Base-by-base conservation (phyloP, 441 rosid genomes). In the Eruca vesicaria region DNA sequence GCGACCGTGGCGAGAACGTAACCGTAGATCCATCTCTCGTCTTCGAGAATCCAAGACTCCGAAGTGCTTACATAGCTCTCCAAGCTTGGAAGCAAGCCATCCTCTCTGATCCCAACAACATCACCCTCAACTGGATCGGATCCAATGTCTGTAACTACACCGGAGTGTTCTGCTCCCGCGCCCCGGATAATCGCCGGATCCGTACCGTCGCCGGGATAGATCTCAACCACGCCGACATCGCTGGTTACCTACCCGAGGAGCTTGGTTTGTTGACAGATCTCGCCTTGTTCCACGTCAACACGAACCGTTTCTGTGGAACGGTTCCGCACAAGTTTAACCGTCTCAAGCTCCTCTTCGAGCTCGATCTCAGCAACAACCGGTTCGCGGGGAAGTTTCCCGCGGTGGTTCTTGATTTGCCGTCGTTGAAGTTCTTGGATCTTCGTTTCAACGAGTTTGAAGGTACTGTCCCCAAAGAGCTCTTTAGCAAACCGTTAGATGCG, bases 51-150 rank as follows among this genome's bases (percentile, higher is more conserved):
- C 83, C 85, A 0, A 75, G 98, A 31, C 70, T 86, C 12, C 80
- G 86, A 71, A 79, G 82, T 69, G 99, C 99, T 71, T 92, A 92
- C 83, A 82, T 92, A 33, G 99, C 98, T 68, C 81, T 95, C 9
- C 98, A 92, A 78, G 98, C 99, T 68, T 92, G 88, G 98, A 95
- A 92, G 72, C 87, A 87, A 75, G 98, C 99, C 18, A 91, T 95
- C 45, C 77, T 91, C 68, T 95, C 99, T 23, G 99, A 95, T 82
- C 98, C 99, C 6, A 33, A 14, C 8, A 91, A 92, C 77, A 57
- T 81, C 28, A 95, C 99, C 9, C 63, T 3, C 0, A 55, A 89
- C 75, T 95, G 99, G 99, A 84, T 83, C 67, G 93, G 99, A 82
- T 84, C 99, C 80, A 10, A 18, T 23, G 98, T 95, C 38, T 95